A percentile compares a stretch with the other conserved stretches of the same genome.
phyloP scores from a whole-genome alignment of 192 early-diverging fungal genomes.

The Podila horticola region DNA sequence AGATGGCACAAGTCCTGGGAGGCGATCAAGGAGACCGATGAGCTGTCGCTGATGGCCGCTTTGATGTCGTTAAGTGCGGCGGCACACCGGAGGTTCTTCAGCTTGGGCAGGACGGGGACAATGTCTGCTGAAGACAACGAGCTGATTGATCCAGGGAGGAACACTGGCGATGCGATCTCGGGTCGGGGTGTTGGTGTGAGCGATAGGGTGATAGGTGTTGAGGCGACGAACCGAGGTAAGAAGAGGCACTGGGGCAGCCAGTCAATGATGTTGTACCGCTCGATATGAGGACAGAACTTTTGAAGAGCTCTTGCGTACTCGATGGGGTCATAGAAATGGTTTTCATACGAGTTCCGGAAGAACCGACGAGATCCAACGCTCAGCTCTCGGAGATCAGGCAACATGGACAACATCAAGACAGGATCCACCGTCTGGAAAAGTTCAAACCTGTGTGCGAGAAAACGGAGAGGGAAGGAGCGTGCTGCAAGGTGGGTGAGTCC shows the following conservation, averaged over 20 bases:
- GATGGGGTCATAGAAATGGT: not conserved
- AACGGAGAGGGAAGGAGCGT: not conserved
- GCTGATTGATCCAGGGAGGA: not conserved
- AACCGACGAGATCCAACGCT: not conserved
- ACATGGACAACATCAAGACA: not conserved
- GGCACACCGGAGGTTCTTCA: not conserved
- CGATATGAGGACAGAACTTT: not conserved
- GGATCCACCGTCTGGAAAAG: not conserved
- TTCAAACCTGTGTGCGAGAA: not conserved
- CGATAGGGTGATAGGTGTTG: not conserved
- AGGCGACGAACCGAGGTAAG: not conserved
- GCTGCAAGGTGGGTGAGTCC: not conserved
- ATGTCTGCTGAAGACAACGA: not conserved
- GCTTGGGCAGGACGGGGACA: not conserved
- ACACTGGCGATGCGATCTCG: not conserved
- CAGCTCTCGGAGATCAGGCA: not conserved
- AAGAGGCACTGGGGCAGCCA: not conserved
- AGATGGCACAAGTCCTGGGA: not conserved
- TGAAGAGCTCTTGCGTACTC: not conserved
- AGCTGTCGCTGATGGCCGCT: not conserved
- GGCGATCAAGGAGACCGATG: not conserved
- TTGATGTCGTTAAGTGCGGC: too few species aligned
- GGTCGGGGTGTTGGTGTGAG: too few species aligned
- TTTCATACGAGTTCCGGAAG: not conserved
- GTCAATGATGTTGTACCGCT: not conserved